Base-by-base conservation (phyloP, 2,329 filamentous ascomycete genomes). In the Neonectria sp. region DNA sequence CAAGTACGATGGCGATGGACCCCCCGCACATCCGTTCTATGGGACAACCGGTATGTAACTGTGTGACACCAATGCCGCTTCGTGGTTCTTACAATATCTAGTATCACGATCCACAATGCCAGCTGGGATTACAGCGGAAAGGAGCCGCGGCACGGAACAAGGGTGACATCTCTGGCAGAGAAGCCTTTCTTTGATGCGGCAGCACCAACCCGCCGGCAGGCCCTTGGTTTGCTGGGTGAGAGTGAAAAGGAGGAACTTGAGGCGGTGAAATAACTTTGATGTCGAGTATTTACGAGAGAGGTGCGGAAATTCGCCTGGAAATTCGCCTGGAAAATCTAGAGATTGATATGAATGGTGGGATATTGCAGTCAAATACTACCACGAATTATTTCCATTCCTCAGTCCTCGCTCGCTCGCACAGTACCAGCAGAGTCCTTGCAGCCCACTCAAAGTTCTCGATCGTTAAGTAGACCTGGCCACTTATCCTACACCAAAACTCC, bases 1-100 rank as follows among this genome's bases (percentile, higher is more conserved):
- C 91, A 94, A 77, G 85, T 93, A 6, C 86, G 91, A 0, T 93
- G 93, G 81, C 88, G 86, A 74, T 94, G 92, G 92, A 92, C 88
- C 0, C 88, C 90, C 0, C 80, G 85, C 29, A 92, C 91, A 0
- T 91, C 88, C 58, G 92, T 90, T 0, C 79, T 93, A 4, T 93
- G 91, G 91, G 91, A 93, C 74, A 93, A 93, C 72, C 84, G 89
- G 83, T 88, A 48, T 74, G 83, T 75, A 2, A 12, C 6, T 5
- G 5, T 6, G 29, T 17, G 7, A n/a, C 4, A 6, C 24, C 37
- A 6, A 9, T 9, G 40, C 13, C 11, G 3, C 1, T 12, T 21
- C 13, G 33, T 17, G 1, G 1, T 51, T 5, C 60, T 68, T 5
- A 69, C 33, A 24, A 6, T 59, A 25, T 15, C 3, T 1, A 89